Base-by-base conservation (phyloP, 1,139 yeast species). In the Zygoascus meyerae region DNA sequence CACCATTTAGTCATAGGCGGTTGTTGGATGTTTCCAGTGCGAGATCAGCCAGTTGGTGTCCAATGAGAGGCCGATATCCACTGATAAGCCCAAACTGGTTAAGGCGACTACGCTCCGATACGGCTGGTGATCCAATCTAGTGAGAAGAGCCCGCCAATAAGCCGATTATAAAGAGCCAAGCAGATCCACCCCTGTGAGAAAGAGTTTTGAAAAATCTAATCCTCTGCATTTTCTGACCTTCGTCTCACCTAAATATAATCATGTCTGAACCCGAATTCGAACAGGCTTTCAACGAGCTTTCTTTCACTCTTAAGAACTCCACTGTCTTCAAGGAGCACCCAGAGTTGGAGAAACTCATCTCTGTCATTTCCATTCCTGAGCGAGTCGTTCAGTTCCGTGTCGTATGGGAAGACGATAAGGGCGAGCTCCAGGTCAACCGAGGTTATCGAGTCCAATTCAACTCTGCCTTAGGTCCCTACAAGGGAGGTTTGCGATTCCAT, bases 391-490 rank as follows among this genome's bases (percentile, higher is more conserved):
- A 89, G 70, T 92, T 92, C 83, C 83, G 97, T 75, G 97, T 92
- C 51, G 78, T 85, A 48, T 92, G 98, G 98, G 97, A 92, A 75
- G 87, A 90, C 66, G 98, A 90, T 75, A 74, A 81, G 62, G 95
- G 95, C 60, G 83, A 79, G 63, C 75, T 86, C 66, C 94, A 89
- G 74, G 95, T 90, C 58, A 92, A 94, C 81, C 81, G 89, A 61
- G 98, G 97, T 68, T 92, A 78, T 86, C 82, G 98, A 75, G 97
- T 92, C 55, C 98, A 92, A 75, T 92, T 86, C 79, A 92, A 89
- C 82, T 87, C 96, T 48, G 95, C 97, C 50, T 79, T 92, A 60
- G 98, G 98, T 68, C 98, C 98, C 61, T 92, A 86, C 86, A 92
- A 92, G 77, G 98, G 98, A 67, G 98, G 98, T 68, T 79, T 92